Percentiles rank a stretch among this genome's conserved stretches.
These are phyloP conservation scores for Nigrospora osmanthi DNA, from an alignment of 2,329 filamentous ascomycete genomes.

Conservation along the genomic window DNA sequence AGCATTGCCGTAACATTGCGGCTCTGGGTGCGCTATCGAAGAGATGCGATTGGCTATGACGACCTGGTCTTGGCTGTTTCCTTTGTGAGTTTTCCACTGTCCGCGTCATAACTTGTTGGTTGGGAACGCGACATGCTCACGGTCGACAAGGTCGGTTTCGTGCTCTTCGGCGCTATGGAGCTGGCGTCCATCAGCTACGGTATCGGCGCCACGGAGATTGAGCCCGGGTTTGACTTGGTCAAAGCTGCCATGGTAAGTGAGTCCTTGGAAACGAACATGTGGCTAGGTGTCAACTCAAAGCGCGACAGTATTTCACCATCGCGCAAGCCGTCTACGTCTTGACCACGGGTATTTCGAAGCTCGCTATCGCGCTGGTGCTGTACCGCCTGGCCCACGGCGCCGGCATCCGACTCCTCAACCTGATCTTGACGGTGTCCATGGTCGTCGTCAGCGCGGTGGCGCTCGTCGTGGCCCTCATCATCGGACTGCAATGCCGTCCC, in stretches of 20 bases:
- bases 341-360: not conserved
- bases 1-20: conserved; percentile 4
- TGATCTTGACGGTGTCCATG: not conserved
- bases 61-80: not conserved
- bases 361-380: not conserved
- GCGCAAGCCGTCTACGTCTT: not conserved
- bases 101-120: no score
- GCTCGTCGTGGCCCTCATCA: not conserved
- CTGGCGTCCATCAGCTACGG: not conserved
- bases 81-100: not conserved
- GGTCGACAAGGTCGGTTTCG: not conserved
- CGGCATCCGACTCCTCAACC: not conserved
- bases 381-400: not conserved
- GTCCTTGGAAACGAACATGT: no score
- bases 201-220: not conserved
- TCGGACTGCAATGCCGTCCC: not conserved
- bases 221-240: not conserved
- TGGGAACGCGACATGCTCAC: no score
- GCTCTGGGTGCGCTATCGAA: conserved; percentile 2
- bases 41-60: not conserved
- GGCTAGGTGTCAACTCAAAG: no score
- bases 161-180: not conserved
- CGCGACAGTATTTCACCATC: not conserved
- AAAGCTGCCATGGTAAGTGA: not conserved
- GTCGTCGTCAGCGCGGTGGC: not conserved